phyloP scores from a whole-genome alignment of 1,284 basidiomycete species.

The Pseudozyma sp. region DNA sequence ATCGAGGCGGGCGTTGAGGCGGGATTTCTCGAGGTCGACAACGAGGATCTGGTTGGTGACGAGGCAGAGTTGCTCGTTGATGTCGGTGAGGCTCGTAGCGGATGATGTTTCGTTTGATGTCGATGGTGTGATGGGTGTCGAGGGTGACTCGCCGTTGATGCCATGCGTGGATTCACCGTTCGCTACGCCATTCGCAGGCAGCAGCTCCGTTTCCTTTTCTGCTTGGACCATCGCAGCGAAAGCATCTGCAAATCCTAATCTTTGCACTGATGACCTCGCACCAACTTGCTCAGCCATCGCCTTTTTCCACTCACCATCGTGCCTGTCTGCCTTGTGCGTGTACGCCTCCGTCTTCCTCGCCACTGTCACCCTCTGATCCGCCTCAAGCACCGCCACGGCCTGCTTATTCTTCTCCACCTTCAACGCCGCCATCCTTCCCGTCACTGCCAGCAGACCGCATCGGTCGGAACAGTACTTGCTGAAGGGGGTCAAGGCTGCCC shows the following conservation, averaged over 20 bases:
- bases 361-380: slow-evolving; percentile 18
- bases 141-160: neutral
- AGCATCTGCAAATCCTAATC: slow-evolving; percentile 6
- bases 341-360: slow-evolving; percentile 23
- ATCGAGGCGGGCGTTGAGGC: slow-evolving; percentile 33
- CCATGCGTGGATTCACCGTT: neutral
- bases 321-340: slow-evolving; percentile 2
- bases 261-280: neutral
- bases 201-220: neutral
- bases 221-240: slow-evolving; percentile 9
- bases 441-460: slow-evolving; percentile 50
- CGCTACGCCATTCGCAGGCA: neutral
- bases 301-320: slow-evolving; percentile 4
- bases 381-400: slow-evolving; percentile 5
- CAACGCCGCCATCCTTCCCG: slow-evolving; percentile 20
- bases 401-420: slow-evolving; percentile 15
- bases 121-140: neutral
- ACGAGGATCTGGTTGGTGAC: slow-evolving; percentile 16
- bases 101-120: slow-evolving; percentile 10
- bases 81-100: slow-evolving; percentile 8
- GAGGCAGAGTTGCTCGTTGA: slow-evolving; percentile 19
- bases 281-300: neutral
- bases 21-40: slow-evolving; percentile 26
- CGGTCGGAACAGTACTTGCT: slow-evolving; percentile 60
- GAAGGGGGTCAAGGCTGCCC: slow-evolving; percentile 48